Conservation (phyloP, 164 flowering plant species). For the Hamamelis virginiana region DNA sequence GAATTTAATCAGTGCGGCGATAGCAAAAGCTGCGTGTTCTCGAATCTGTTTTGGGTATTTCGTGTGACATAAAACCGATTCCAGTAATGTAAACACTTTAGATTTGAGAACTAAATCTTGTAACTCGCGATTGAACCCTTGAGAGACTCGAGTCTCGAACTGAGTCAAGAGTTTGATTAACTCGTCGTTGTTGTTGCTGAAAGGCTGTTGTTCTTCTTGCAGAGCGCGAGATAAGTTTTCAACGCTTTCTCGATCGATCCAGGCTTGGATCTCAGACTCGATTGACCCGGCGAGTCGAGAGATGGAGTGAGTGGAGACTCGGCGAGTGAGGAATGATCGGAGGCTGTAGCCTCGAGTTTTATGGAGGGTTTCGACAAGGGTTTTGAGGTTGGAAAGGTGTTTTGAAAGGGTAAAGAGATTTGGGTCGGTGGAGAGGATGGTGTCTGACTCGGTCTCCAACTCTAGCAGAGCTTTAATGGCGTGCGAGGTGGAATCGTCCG, state of each 20-base stretch:
- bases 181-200: slow-evolving; percentile 28
- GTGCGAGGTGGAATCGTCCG: slow-evolving; percentile 32
- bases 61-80: slow-evolving; percentile 43
- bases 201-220: slow-evolving; percentile 13
- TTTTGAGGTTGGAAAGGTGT: slow-evolving; percentile 42
- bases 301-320: slow-evolving; percentile 57
- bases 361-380: slow-evolving; percentile 33
- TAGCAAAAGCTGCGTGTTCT: slow-evolving; percentile 49
- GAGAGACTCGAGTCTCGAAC: slow-evolving; percentile 49
- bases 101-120: slow-evolving; percentile 66
- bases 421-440: slow-evolving; percentile 59
- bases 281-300: slow-evolving; percentile 68
- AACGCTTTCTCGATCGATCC: slow-evolving; percentile 78
- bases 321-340: slow-evolving; percentile 52
- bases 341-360: slow-evolving; percentile 24
- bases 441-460: slow-evolving; percentile 42
- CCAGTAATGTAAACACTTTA: slow-evolving; percentile 46
- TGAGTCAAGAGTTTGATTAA: slow-evolving; percentile 28
- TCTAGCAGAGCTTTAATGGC: slow-evolving; percentile 69
- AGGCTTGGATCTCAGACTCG: slow-evolving; percentile 70
- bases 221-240: slow-evolving; percentile 40
- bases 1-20: slow-evolving; percentile 61
- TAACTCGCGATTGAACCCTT: slow-evolving; percentile 63
- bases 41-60: slow-evolving; percentile 34
- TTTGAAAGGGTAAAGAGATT: slow-evolving; percentile 53